Evolutionary conservation across 2,329 filamentous ascomycete genomes (phyloP).

Genomic region (Fusarium xyrophilum): DNA sequence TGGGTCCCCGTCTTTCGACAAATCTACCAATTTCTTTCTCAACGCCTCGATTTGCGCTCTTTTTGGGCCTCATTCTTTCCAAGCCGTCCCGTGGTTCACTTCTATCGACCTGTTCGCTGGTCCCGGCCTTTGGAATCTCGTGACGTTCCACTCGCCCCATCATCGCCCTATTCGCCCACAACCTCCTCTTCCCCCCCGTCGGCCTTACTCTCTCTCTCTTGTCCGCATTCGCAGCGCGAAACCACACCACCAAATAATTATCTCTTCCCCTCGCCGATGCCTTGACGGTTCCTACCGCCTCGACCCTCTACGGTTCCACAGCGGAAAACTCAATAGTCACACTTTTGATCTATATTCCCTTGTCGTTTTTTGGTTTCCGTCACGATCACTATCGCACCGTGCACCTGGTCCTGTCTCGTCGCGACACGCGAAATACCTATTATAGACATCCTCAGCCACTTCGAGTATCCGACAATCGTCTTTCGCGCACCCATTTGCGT

Average conservation of each 20-base stretch:
- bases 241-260: conserved; percentile 36
- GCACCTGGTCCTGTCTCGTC: conserved; percentile 35
- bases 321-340: not conserved
- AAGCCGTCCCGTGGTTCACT: conserved; percentile 25
- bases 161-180: conserved; percentile 39
- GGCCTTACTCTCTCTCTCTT: conserved; percentile 29
- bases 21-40: conserved; percentile 31
- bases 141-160: conserved; percentile 42
- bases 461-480: conserved; percentile 26
- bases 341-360: conserved; percentile 13
- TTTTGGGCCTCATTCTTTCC: conserved; percentile 28
- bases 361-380: conserved; percentile 17
- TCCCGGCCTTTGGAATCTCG: conserved; percentile 34
- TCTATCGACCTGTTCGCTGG: conserved; percentile 27
- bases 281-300: conserved; percentile 33
- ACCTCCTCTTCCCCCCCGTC: conserved; percentile 28
- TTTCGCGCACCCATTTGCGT: conserved; percentile 27
- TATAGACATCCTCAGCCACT: conserved; percentile 25
- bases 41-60: conserved; percentile 33
- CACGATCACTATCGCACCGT: conserved; percentile 36
- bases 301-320: conserved; percentile 30
- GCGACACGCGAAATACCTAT: conserved; percentile 42
- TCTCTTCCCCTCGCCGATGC: conserved; percentile 39
- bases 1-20: conserved; percentile 27
- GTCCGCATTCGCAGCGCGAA: conserved; percentile 41